Base-by-base conservation (phyloP, 768 basidiomycete species). In the Boletus barrowsii region DNA sequence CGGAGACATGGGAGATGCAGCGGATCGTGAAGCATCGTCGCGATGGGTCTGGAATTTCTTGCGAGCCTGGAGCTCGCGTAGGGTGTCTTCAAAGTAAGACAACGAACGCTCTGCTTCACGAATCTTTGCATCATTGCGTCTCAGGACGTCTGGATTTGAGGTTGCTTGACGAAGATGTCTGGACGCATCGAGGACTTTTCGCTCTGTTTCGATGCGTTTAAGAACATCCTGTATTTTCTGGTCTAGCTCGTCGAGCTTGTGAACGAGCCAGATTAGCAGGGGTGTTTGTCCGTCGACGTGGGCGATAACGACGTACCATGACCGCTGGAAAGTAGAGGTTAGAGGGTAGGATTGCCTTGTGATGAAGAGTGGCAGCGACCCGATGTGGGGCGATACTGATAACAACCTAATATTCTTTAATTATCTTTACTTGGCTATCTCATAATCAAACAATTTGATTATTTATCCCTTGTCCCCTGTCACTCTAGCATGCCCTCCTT, bases 191-290 rank as follows among this genome's bases (percentile, higher is more conserved):
- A 96, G 79, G 69, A 95, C 86, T 81, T 92, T 94, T 73, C 88
- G 88, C 76, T 96, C 92, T 35, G 88, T 93, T 75, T 88, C 83
- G 70, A 96, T 94, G 71, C 89, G 88, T 73, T 83, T 87, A 76
- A 87, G 83, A 65, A 94, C 85, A 72, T 93, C 90, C 71, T 87
- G 85, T 70, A 95, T 93, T 83, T 94, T 95, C 82, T 86, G 86
- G 83, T 93, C 91, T 74, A 93, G 78, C 74, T 90, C 87, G 66
- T 68, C 66, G 47, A 72, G 59, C 70, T 72, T 55, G 47, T 22
- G n/a, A 26, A 17, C 15, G 42, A 4, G 20, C 26, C 6, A 49
- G 56, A 49, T 62, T 20, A 60, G 42, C 32, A 11, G 26, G 45
- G 47, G 29, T 37, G 46, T 20, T 10, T 18, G 42, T 26, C 29